Conservation (phyloP, 768 basidiomycete genomes). For the Boletus pseudopeckii region DNA sequence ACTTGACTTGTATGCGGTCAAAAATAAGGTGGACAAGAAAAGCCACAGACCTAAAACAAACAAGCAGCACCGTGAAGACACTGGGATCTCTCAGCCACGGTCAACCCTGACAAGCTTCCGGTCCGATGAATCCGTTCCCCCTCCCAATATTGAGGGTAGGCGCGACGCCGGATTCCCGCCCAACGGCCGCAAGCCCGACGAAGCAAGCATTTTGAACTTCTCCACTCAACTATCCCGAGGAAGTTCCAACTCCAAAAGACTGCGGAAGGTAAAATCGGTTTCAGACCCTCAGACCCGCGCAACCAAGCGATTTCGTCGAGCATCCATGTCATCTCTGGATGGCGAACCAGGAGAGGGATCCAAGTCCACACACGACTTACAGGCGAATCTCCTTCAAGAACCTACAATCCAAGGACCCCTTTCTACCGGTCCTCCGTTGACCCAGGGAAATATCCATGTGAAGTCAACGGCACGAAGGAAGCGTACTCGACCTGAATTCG, state of each 20-base stretch:
- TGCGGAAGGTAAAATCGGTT: background rate
- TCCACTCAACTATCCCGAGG: background rate
- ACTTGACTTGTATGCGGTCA: background rate
- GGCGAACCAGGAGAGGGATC: background rate
- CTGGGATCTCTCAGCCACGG: background rate
- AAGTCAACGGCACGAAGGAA: conserved; percentile 10
- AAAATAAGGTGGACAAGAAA: background rate
- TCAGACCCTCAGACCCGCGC: background rate
- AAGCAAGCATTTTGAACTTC: background rate
- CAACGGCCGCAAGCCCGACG: background rate
- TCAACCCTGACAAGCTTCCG: background rate
- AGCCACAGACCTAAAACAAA: background rate
- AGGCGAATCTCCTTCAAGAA: background rate
- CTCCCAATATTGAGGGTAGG: background rate
- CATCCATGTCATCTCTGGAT: background rate
- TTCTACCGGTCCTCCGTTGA: background rate
- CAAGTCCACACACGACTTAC: background rate
- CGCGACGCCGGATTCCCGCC: background rate
- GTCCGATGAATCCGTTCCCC: background rate
- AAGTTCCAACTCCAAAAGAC: background rate
- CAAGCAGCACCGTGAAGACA: background rate
- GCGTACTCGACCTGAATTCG: conserved; percentile 18
- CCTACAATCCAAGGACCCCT: background rate
- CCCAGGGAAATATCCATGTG: background rate
- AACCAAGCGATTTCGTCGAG: conserved; percentile 14